Percentiles rank a stretch among this genome's conserved stretches.
Conservation (phyloP, 225 moss, liverwort and hornwort species). For the Bryum argenteum region DNA sequence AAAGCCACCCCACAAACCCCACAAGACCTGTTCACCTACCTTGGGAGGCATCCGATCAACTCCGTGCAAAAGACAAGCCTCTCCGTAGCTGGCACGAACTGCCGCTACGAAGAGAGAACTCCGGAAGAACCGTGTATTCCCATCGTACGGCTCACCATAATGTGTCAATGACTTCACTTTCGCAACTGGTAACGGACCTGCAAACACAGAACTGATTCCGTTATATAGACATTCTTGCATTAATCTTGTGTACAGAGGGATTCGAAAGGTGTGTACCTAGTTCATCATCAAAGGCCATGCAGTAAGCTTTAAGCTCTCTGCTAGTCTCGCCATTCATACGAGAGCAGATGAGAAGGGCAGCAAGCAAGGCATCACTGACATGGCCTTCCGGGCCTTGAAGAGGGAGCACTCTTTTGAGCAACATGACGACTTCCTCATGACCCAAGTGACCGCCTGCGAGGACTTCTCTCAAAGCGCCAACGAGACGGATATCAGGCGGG, state of each 20-base stretch:
- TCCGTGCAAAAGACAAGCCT: constrained; percentile 83
- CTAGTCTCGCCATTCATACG: constrained; percentile 89
- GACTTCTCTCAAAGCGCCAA: constrained; percentile 77
- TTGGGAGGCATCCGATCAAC: constrained; percentile 96
- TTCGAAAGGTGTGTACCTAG: constrained; percentile 53
- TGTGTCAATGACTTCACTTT: constrained; percentile 84
- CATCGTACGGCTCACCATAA: constrained; percentile 93
- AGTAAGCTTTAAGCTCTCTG: constrained; percentile 81
- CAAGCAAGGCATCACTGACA: constrained; percentile 68
- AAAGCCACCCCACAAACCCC: not conserved
- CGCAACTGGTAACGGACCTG: constrained; percentile 69
- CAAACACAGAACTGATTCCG: not conserved
- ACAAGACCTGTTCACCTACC: constrained; percentile 30
- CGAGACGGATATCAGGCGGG: constrained; percentile 59
- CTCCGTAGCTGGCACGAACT: constrained; percentile 91
- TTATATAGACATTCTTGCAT: too few species aligned
- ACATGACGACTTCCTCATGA: constrained; percentile 65
- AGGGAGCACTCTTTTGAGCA: constrained; percentile 68
- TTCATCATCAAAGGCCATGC: constrained; percentile 90
- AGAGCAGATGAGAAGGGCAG: constrained; percentile 79
- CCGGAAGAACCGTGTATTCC: constrained; percentile 95
- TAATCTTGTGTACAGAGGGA: too few species aligned
- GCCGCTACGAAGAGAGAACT: constrained; percentile 92
- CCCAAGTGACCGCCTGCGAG: constrained; percentile 73
- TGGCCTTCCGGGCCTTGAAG: constrained; percentile 43